Evolutionary conservation across 2,329 filamentous ascomycete species (phyloP), one percentile per base, ranked within the genome.

Genomic region (Diaporthe ampelina): DNA sequence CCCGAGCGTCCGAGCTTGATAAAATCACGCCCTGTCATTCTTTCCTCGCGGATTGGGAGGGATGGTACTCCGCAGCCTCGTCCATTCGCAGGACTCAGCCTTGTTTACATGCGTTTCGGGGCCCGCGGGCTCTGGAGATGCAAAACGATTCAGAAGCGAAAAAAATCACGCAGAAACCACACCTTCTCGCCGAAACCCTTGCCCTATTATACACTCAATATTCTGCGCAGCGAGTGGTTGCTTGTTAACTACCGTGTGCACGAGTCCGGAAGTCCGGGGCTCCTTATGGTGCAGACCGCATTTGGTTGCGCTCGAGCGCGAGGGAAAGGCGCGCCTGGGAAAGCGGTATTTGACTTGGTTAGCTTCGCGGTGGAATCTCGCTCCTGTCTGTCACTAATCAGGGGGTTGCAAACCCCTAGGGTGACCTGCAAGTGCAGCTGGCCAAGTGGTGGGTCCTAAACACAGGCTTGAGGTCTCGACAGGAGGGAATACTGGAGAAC

Each of bases 1-100:
- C 4, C 48, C 63, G 32, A 54, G 37, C 45, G 63, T 40, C 63
- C 63, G 29, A 67, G 63, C 32, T 67, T 67, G 63, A 19, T 67
- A 67, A 35, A 67, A 37, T 3, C 63, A 67, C 45, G 29, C 63
- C 63, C 45, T 52, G 7, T 11, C 26, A 35, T 37, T 54, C n/a
- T 17, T 26, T 13, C 8, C 45, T 37, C 19, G 48, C n/a, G 5
- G 45, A 17, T 32, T n/a, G 10, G 24, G 29, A 13, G 26, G 8
- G 24, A 40, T 29, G 32, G 32, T 24, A 68, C 63, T 15, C 32
- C 40, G 50, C 48, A 54, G 63, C 63, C 63, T 68, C 26, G 63
- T 40, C 32, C 45, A 24, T 3, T 11, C 29, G 48, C 63, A 26
- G 7, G 63, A 37, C 63, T 35, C 29, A 68, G 63, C 63, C 48